These are phyloP conservation scores for Pyrenochaeta sp. DNA, from an alignment of 2,329 filamentous ascomycete genomes.

Conservation along the genomic window DNA sequence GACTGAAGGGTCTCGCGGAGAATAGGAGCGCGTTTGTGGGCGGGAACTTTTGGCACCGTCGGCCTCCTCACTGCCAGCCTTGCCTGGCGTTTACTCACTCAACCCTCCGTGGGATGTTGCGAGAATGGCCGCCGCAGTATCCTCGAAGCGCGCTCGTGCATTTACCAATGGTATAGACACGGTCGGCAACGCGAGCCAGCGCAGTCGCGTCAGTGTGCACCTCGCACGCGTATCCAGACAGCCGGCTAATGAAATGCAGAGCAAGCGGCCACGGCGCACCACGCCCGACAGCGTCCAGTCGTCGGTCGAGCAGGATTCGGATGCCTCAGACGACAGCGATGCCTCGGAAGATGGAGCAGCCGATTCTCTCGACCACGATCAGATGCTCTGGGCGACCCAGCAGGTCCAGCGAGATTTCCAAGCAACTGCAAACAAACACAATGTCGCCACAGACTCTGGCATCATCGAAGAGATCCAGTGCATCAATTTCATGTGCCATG, in stretches of 20 bases:
- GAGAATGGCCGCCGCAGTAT: constrained; percentile 37
- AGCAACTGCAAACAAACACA: constrained; percentile 50
- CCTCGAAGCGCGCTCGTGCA: constrained; percentile 42
- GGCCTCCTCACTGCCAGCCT: too few relatives aligned
- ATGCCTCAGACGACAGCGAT: constrained; percentile 13
- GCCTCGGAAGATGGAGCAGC: constrained; percentile 25
- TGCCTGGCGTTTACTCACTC: too few relatives aligned
- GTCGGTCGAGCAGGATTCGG: constrained; percentile 17
- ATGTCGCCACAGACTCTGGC: constrained; percentile 79
- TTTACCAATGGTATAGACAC: constrained; percentile 26
- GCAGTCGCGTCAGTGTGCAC: constrained; percentile 28
- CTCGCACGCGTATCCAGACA: background rate
- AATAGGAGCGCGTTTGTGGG: too few relatives aligned
- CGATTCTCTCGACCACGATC: constrained; percentile 24
- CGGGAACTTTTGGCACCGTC: too few relatives aligned
- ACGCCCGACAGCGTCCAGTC: constrained; percentile 29
- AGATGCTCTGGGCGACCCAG: constrained; percentile 39
- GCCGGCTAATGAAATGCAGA: constrained; percentile 28
- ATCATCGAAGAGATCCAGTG: constrained; percentile 89
- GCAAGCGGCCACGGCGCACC: constrained; percentile 40
- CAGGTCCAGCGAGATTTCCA: constrained; percentile 34
- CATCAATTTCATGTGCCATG: constrained; percentile 96
- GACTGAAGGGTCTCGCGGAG: too few relatives aligned
- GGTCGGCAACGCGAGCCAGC: constrained; percentile 11
- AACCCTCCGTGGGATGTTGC: too few relatives aligned